Evolutionary conservation across 2,329 filamentous ascomycete genomes (phyloP), one percentile per base, ranked within the genome.

Genomic region (Nemania bipapillata): DNA sequence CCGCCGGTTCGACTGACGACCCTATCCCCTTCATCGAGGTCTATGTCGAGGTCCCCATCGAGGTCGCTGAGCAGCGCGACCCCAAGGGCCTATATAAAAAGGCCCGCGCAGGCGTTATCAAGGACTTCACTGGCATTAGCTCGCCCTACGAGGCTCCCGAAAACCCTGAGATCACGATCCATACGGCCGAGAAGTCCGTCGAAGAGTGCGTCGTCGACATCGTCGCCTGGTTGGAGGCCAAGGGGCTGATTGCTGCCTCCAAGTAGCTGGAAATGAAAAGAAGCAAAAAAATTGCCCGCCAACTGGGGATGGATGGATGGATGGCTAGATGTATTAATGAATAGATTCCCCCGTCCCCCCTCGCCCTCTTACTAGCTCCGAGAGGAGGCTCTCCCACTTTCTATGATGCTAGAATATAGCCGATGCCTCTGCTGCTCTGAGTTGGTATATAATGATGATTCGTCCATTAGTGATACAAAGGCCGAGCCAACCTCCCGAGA

Each of bases 11-110:
- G 83, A 83, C 75, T 74, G 91, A 91, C 73, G 80, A 83, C 1
- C 83, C 92, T 0, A 87, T 98, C 65, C 91, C 92, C 9, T 99
- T 99, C 79, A 87, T 99, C 73, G 96, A 99, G 83, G 93, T 98
- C 66, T 97, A 90, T 78, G 91, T 99, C 71, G 94, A 99, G 81
- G 90, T 98, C 12, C 92, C 94, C 15, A 87, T 98, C 74, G 92
- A 93, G 81, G 93, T 96, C 52, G 95, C 96, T 42, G 95, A 98
- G 88, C 86, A 95, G 87, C 90, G 96, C 71, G 96, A 99, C 79
- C 96, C 96, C 56, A 99, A 99, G 89, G 96, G 95, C 4, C 84
- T 98, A 69, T 99, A 99, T 84, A 97, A 97, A 87, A 97, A 97
- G 88, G 96, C 96, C 12, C 86, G 95, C 52, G 91, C 92, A 59